phyloP scores from a whole-genome alignment of 345 rosid genomes.

The Rhodomyrtus tomentosa region DNA sequence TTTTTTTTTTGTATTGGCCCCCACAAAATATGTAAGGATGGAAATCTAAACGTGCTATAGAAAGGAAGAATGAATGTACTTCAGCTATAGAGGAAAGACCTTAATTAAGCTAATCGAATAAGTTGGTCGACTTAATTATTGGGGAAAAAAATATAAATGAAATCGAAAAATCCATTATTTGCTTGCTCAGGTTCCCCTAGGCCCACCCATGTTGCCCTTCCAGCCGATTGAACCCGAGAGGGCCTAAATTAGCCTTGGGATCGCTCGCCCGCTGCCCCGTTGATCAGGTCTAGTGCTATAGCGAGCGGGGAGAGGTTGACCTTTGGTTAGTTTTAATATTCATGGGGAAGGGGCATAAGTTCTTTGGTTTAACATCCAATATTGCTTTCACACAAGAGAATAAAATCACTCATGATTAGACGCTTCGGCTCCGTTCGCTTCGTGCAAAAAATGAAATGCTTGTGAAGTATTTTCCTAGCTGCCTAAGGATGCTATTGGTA shows the following conservation, averaged over 20 bases:
- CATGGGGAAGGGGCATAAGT: background rate
- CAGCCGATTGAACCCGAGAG: background rate
- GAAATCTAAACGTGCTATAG: background rate
- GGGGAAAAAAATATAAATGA: background rate
- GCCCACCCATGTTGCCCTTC: background rate
- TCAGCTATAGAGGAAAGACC: background rate
- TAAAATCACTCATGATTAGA: background rate
- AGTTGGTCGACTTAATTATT: background rate
- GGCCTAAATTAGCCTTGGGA: background rate
- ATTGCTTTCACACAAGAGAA: background rate
- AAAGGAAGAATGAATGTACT: background rate
- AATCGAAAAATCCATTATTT: background rate
- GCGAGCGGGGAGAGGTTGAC: rapidly evolving
- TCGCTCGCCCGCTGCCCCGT: background rate
- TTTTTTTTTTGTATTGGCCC: no score
- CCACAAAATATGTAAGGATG: background rate
- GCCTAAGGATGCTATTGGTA: no score
- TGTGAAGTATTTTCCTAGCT: no score
- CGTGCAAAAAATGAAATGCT: no score
- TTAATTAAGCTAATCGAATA: background rate
- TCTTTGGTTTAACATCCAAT: background rate
- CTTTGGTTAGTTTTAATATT: background rate
- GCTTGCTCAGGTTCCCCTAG: background rate
- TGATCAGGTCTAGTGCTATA: no score
- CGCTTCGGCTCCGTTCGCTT: background rate